Percentiles rank a stretch among this genome's conserved stretches.
These are phyloP conservation scores for Tolypocladium capitatum DNA, from an alignment of 2,329 filamentous ascomycete genomes.

Conservation along the genomic window DNA sequence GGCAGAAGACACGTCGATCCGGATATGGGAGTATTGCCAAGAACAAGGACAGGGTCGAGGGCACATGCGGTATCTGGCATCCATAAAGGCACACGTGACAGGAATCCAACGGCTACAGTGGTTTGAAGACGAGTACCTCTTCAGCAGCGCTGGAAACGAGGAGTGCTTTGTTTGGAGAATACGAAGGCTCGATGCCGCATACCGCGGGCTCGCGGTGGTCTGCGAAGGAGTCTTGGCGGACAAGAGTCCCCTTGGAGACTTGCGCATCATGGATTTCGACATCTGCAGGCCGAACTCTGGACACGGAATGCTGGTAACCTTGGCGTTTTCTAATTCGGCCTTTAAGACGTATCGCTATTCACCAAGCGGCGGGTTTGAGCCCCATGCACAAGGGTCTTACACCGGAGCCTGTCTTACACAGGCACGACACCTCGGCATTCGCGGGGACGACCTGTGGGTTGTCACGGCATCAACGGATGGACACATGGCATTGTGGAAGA, in stretches of 20 bases:
- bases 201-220: constrained; percentile 38
- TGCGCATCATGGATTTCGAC: constrained; percentile 74
- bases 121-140: constrained; percentile 57
- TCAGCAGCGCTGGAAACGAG: constrained; percentile 78
- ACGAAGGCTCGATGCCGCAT: constrained; percentile 34
- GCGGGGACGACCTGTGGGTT: constrained; percentile 22
- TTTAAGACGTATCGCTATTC: constrained; percentile 48
- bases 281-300: constrained; percentile 19
- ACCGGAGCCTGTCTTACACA: constrained; percentile 68
- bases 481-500: constrained; percentile 33
- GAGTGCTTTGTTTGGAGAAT: constrained; percentile 82
- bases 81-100: constrained; percentile 64
- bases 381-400: constrained; percentile 44
- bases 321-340: constrained; percentile 76
- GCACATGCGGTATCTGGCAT: constrained; percentile 39
- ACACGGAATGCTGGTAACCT: constrained; percentile 43
- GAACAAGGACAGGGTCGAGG: constrained; percentile 1
- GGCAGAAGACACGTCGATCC: constrained; percentile 62
- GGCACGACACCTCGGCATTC: constrained; percentile 27
- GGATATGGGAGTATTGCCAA: constrained; percentile 47
- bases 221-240: constrained; percentile 43
- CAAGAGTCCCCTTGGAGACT: constrained; percentile 43
- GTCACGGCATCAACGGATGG: constrained; percentile 76
- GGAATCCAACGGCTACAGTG: constrained; percentile 74
- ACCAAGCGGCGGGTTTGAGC: constrained; percentile 25